Conservation (phyloP, 345 rosid species). For the Crucihimalaya himalaica region DNA sequence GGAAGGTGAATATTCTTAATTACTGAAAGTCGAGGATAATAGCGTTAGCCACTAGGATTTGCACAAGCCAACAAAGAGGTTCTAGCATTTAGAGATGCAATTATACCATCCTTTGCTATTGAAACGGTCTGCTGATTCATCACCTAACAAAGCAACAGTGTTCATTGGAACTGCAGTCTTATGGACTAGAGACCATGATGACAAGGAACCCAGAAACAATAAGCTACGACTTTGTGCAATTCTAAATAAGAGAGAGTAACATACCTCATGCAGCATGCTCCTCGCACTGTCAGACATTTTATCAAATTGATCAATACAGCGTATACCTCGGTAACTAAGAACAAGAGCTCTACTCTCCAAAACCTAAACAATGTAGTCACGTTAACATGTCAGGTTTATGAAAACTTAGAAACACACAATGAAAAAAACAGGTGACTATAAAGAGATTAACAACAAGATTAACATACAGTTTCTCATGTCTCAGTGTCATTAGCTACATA, state of each 20-base stretch:
- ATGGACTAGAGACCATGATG: background rate
- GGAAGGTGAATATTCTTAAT: too few relatives aligned
- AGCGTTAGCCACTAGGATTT: constrained; percentile 91
- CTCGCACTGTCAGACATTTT: constrained; percentile 98
- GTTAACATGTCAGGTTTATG: constrained; percentile 13
- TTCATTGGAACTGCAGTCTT: constrained; percentile 9
- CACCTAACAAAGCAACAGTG: constrained; percentile 55
- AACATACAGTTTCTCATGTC: constrained; percentile 93
- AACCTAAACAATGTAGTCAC: constrained; percentile 52
- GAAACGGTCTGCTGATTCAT: constrained; percentile 97
- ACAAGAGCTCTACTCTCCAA: constrained; percentile 99
- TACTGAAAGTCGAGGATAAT: constrained; percentile 88
- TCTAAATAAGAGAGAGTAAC: constrained; percentile 19
- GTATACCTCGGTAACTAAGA: constrained; percentile 89
- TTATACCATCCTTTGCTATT: constrained; percentile 93
- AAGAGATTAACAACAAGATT: constrained; percentile 6
- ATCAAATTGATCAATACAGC: constrained; percentile 97
- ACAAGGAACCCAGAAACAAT: background rate
- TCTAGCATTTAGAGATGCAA: constrained; percentile 93
- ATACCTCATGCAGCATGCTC: constrained; percentile 96
- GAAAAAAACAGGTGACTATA: background rate
- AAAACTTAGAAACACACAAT: constrained; percentile 16
- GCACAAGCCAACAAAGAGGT: constrained; percentile 95
- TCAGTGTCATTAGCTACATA: constrained; percentile 96
- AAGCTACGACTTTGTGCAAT: background rate